Conservation (phyloP, 1,284 basidiomycete genomes). For the Tylopilus sp. region DNA sequence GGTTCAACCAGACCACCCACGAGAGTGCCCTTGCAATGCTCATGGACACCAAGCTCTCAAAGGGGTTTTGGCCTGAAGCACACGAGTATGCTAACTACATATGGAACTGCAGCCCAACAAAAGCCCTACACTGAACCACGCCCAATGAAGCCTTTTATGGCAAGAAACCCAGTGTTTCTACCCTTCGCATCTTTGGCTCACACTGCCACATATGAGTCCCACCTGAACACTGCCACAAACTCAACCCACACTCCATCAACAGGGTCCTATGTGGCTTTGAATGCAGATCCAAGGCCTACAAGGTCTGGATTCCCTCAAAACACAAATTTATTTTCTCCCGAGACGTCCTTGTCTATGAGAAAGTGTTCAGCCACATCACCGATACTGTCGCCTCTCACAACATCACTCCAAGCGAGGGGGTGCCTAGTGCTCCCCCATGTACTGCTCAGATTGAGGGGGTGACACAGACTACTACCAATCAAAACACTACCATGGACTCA, state of each 20-base stretch:
- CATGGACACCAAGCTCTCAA: not conserved
- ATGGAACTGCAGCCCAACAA: not conserved
- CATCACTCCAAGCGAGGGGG: not conserved
- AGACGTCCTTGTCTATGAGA: too few species aligned
- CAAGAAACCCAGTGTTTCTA: not conserved
- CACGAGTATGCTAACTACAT: not conserved
- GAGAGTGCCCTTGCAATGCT: too few species aligned
- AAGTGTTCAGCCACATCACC: too few species aligned
- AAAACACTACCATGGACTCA: not conserved
- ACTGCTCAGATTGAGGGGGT: not conserved
- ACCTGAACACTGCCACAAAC: too few species aligned
- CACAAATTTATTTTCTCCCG: too few species aligned
- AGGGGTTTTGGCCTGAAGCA: not conserved
- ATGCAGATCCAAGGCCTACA: too few species aligned
- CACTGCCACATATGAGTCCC: too few species aligned
- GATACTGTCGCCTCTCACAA: not conserved
- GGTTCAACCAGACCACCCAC: slow-evolving; percentile 1
- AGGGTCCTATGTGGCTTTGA: too few species aligned
- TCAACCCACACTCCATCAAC: too few species aligned
- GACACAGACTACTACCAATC: not conserved
- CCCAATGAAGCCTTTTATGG: slow-evolving; percentile 1
- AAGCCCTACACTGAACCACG: not conserved
- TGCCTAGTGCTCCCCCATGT: not conserved
- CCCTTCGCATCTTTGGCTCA: not conserved
- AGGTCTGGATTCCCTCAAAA: too few species aligned